Conservation (phyloP, 768 basidiomycete genomes). For the Ramaria sp. region DNA sequence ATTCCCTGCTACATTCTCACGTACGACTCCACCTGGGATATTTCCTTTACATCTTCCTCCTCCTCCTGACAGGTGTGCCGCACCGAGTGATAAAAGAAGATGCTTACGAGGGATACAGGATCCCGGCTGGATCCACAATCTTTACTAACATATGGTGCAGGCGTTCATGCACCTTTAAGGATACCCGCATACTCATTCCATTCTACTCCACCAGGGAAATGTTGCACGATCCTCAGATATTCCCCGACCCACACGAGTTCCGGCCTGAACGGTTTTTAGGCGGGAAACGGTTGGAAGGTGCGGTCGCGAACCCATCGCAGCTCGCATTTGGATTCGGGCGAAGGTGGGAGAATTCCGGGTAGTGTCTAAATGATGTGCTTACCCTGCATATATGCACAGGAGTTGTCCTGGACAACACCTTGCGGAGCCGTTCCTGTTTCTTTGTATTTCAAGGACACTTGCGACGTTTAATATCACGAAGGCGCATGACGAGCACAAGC, state of each 20-base stretch:
- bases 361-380: neutral
- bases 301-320: slow-evolving; percentile 16
- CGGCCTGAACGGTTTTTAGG: slow-evolving; percentile 3
- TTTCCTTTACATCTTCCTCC: neutral
- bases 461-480: slow-evolving; percentile 26
- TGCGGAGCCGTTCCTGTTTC: slow-evolving; percentile 27
- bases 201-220: neutral
- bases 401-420: slow-evolving; percentile 19
- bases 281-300: neutral
- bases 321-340: slow-evolving; percentile 30
- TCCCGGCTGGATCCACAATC: slow-evolving; percentile 27
- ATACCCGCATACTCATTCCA: neutral
- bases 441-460: slow-evolving; percentile 27
- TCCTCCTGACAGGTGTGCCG: slow-evolving; percentile 20
- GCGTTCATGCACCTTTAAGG: slow-evolving; percentile 9
- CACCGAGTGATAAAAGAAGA: slow-evolving; percentile 27
- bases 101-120: slow-evolving; percentile 24
- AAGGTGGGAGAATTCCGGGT: neutral
- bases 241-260: neutral
- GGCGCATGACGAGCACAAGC: slow-evolving; percentile 25
- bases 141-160: slow-evolving; percentile 23
- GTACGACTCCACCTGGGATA: neutral
- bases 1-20: too few species aligned
- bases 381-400: slow-evolving; percentile 14
- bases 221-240: neutral